A percentile compares a stretch with the other conserved stretches of the same genome.
Conservation (phyloP, 345 rosid species). For the Citrus trifoliata region DNA sequence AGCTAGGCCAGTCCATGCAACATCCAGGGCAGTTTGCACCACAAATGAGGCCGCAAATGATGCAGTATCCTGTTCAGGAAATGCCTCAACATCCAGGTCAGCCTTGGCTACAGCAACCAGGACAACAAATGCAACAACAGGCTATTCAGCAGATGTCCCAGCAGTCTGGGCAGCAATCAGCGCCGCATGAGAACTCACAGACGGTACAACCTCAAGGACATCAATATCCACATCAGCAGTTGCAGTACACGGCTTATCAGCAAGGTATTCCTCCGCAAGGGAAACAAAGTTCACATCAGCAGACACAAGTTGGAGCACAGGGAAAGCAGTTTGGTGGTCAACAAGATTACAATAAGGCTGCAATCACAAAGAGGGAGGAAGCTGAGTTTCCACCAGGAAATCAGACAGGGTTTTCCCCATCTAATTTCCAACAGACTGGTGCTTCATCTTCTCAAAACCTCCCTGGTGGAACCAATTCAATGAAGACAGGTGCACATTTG, state of each 20-base stretch:
- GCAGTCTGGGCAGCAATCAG: constrained; percentile 41
- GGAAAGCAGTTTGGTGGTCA: constrained; percentile 54
- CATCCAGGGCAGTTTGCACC: constrained; percentile 45
- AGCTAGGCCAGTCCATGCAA: constrained; percentile 40
- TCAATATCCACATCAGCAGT: constrained; percentile 55
- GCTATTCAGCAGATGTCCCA: constrained; percentile 41
- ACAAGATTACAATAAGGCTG: constrained; percentile 41
- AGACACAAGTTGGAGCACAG: constrained; percentile 45
- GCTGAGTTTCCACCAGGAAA: constrained; percentile 53
- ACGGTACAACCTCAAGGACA: constrained; percentile 46
- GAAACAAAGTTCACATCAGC: constrained; percentile 48
- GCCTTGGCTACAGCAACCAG: constrained; percentile 42
- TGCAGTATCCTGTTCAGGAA: constrained; percentile 64
- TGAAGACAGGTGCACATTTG: constrained; percentile 37
- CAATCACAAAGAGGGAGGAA: constrained; percentile 50
- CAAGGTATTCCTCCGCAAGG: constrained; percentile 46
- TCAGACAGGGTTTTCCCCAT: constrained; percentile 58
- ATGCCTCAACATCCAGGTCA: constrained; percentile 48
- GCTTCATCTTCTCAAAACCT: constrained; percentile 50
- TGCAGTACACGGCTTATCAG: constrained; percentile 59
- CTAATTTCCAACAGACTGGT: constrained; percentile 52
- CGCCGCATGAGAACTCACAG: constrained; percentile 39
- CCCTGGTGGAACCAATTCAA: constrained; percentile 45
- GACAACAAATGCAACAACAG: constrained; percentile 51
- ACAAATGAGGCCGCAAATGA: constrained; percentile 52